Evolutionary conservation across 306 rosid genomes (phyloP).

Genomic region (Cicer judaicum): DNA sequence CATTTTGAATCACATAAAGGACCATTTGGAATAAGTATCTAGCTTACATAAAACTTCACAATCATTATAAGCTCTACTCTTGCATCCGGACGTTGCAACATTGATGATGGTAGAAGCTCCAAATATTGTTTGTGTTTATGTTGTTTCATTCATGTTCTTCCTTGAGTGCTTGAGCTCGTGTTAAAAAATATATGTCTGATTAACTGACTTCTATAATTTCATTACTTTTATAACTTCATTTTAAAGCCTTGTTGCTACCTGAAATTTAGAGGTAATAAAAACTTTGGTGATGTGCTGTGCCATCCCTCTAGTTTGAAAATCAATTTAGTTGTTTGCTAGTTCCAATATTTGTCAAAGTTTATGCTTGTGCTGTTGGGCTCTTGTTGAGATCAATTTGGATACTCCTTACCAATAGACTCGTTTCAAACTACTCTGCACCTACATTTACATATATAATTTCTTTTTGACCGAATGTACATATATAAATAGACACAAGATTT

Average conservation of each 20-base stretch:
- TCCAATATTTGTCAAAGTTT: conserved; percentile 13
- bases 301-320: conserved; percentile 26
- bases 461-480: neutral
- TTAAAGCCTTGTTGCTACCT: conserved; percentile 23
- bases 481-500: neutral
- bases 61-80: conserved; percentile 20
- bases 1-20: too few relatives aligned
- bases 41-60: too few relatives aligned
- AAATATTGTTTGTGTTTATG: conserved; percentile 44
- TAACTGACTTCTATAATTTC: conserved; percentile 15
- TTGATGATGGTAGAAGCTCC: conserved; percentile 37
- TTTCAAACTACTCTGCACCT: conserved; percentile 22
- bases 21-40: too few relatives aligned
- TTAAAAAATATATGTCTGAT: conserved; percentile 19
- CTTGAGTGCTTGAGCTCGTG: conserved; percentile 40
- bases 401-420: neutral
- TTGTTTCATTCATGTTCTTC: conserved; percentile 29
- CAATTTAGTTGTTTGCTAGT: neutral
- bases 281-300: conserved; percentile 20
- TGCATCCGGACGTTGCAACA: conserved; percentile 39
- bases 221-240: conserved; percentile 13
- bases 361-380: conserved; percentile 18
- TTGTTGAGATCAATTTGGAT: conserved; percentile 25
- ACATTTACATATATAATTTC: too few relatives aligned
- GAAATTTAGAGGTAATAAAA: conserved; percentile 27